phyloP scores from a whole-genome alignment of 306 rosid species.

The Elaeagnus macrophylla region DNA sequence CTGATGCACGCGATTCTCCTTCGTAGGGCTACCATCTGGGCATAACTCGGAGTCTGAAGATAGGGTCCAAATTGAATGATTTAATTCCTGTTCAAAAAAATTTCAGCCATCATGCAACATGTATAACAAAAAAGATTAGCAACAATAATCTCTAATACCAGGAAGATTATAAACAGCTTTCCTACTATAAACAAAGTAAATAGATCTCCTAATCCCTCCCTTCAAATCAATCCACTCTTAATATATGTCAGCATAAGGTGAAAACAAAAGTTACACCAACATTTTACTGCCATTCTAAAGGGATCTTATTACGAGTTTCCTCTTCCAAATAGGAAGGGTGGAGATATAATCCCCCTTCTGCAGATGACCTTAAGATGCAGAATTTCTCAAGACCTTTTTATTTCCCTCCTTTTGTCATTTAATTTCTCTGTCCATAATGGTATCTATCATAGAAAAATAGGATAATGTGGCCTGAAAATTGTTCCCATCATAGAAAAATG shows the following conservation, averaged over 20 bases:
- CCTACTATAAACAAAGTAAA: too few species aligned
- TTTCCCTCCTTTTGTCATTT: too few species aligned
- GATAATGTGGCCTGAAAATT: too few species aligned
- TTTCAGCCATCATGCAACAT: constrained; percentile 19
- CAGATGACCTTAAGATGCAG: too few species aligned
- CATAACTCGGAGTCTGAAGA: constrained; percentile 72
- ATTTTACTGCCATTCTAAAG: constrained; percentile 2
- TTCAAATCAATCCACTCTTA: neutral
- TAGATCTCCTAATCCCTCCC: neutral
- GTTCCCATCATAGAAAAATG: neutral
- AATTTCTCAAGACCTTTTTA: too few species aligned
- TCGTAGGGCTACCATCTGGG: constrained; percentile 28
- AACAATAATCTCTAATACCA: neutral
- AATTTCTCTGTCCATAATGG: too few species aligned
- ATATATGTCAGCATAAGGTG: neutral
- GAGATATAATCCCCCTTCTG: too few species aligned
- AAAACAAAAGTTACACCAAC: neutral
- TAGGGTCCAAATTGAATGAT: constrained; percentile 43
- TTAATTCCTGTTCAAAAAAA: constrained; percentile 34
- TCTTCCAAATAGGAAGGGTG: too few species aligned
- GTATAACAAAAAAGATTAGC: neutral
- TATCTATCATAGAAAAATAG: too few species aligned
- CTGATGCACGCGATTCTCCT: constrained; percentile 25
- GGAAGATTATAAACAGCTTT: neutral
- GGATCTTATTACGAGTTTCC: neutral